Evolutionary conservation across 1,284 basidiomycete genomes (phyloP).

Genomic region (Anthracocystis panici-leucophaei): DNA sequence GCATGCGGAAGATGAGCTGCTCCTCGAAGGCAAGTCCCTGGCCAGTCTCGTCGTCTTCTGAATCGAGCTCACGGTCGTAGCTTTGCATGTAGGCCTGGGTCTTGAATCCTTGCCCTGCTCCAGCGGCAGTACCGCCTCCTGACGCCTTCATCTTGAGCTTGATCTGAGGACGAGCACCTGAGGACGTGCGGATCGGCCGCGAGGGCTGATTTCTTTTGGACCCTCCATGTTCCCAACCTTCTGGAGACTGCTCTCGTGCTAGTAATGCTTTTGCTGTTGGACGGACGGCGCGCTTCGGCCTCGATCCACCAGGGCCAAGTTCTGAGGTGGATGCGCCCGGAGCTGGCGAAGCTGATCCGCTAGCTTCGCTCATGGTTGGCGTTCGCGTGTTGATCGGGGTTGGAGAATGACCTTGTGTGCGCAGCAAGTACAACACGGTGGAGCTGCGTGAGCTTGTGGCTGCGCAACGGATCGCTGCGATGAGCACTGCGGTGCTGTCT

Average conservation of each 20-base stretch:
- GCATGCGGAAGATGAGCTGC: slow-evolving; percentile 93
- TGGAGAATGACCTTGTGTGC: not conserved
- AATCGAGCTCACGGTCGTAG: slow-evolving; percentile 89
- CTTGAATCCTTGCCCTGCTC: slow-evolving; percentile 58
- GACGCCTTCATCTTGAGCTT: slow-evolving; percentile 54
- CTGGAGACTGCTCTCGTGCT: slow-evolving; percentile 50
- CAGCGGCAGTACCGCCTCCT: slow-evolving; percentile 45
- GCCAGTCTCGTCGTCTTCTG: slow-evolving; percentile 83
- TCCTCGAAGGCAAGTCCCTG: slow-evolving; percentile 87
- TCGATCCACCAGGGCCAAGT: slow-evolving; percentile 12
- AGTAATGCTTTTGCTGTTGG: slow-evolving; percentile 49
- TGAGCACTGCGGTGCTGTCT: not conserved
- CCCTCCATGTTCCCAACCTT: slow-evolving; percentile 51
- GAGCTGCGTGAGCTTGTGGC: not conserved
- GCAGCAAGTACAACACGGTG: not conserved
- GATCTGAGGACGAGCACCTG: slow-evolving; percentile 50
- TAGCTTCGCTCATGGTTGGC: slow-evolving; percentile 33
- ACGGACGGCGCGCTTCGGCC: slow-evolving; percentile 44
- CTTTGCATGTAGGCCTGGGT: slow-evolving; percentile 69
- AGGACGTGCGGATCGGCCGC: slow-evolving; percentile 42
- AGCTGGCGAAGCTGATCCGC: slow-evolving; percentile 39
- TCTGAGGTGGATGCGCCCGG: slow-evolving; percentile 8
- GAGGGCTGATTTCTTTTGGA: slow-evolving; percentile 24
- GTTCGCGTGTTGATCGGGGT: not conserved
- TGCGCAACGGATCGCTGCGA: not conserved